phyloP scores from a whole-genome alignment of 2,329 filamentous ascomycete species.

The Metarhizium brunneum region DNA sequence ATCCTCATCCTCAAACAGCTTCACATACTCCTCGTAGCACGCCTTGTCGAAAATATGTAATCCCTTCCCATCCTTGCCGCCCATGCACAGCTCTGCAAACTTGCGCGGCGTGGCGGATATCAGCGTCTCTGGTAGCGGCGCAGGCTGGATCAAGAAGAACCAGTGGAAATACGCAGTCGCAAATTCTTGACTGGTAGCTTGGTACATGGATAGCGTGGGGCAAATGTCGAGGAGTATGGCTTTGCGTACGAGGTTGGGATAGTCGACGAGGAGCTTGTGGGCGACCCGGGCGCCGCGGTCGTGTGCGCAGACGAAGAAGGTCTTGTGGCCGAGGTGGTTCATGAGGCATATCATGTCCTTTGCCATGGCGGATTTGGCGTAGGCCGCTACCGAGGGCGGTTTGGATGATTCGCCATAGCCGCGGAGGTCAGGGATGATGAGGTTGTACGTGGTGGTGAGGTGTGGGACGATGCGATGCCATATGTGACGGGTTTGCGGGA shows the following conservation, averaged over 20 bases:
- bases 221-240: constrained; percentile 42
- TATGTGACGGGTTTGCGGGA: constrained; percentile 41
- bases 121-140: constrained; percentile 40
- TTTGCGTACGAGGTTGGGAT: constrained; percentile 28
- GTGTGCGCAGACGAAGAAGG: constrained; percentile 43
- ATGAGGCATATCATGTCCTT: constrained; percentile 36
- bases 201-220: constrained; percentile 46
- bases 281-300: constrained; percentile 47
- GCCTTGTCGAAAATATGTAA: constrained; percentile 23
- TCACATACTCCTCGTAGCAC: constrained; percentile 31
- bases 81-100: constrained; percentile 33
- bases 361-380: constrained; percentile 41
- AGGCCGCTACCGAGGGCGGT: constrained; percentile 23
- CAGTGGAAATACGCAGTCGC: constrained; percentile 47
- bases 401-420: constrained; percentile 44
- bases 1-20: constrained; percentile 28
- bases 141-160: constrained; percentile 46
- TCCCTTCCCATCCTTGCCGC: constrained; percentile 26
- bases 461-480: constrained; percentile 37
- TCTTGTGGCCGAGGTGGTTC: constrained; percentile 26
- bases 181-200: constrained; percentile 29
- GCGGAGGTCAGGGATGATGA: constrained; percentile 39
- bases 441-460: constrained; percentile 28
- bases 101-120: constrained; percentile 27
- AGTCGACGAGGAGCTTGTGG: constrained; percentile 43